phyloP scores from a whole-genome alignment of 768 basidiomycete species.

The Hydnomerulius pinastri region DNA sequence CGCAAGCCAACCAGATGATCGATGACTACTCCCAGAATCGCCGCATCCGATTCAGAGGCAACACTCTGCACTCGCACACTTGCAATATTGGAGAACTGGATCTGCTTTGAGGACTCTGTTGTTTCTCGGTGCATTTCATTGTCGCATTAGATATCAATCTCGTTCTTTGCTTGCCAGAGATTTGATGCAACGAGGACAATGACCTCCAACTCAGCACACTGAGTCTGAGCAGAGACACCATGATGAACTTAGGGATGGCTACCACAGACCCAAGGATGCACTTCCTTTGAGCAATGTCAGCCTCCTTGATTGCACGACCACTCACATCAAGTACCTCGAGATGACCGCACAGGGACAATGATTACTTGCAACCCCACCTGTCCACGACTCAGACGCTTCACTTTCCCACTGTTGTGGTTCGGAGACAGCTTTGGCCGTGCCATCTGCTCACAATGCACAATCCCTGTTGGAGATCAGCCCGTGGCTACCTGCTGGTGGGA shows the following conservation, averaged over 20 bases:
- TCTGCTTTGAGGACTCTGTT: too few species aligned
- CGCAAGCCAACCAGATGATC: too few species aligned
- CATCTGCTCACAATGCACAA: conserved; percentile 39
- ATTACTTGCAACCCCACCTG: conserved; percentile 41
- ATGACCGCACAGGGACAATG: conserved; percentile 66
- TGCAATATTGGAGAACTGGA: too few species aligned
- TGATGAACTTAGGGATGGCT: conserved; percentile 91
- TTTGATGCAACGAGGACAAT: too few species aligned
- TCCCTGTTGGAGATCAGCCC: conserved; percentile 38
- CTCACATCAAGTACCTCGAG: conserved; percentile 86
- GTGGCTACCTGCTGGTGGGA: conserved; percentile 36
- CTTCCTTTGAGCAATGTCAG: conserved; percentile 92
- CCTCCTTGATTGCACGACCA: conserved; percentile 84
- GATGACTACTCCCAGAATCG: too few species aligned
- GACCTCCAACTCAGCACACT: conserved; percentile 91
- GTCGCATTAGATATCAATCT: too few species aligned
- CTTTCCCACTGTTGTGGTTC: conserved; percentile 17
- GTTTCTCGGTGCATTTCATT: too few species aligned
- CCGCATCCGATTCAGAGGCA: too few species aligned
- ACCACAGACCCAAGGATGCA: conserved; percentile 86
- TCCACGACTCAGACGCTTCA: conserved; percentile 37
- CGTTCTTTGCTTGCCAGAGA: too few species aligned
- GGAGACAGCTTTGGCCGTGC: conserved; percentile 55
- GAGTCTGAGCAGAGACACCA: conserved; percentile 91
- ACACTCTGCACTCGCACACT: too few species aligned